Percentiles rank a stretch among this genome's conserved stretches.
phyloP scores from a whole-genome alignment of 768 basidiomycete species.

The Phlegmacium glaucopus region DNA sequence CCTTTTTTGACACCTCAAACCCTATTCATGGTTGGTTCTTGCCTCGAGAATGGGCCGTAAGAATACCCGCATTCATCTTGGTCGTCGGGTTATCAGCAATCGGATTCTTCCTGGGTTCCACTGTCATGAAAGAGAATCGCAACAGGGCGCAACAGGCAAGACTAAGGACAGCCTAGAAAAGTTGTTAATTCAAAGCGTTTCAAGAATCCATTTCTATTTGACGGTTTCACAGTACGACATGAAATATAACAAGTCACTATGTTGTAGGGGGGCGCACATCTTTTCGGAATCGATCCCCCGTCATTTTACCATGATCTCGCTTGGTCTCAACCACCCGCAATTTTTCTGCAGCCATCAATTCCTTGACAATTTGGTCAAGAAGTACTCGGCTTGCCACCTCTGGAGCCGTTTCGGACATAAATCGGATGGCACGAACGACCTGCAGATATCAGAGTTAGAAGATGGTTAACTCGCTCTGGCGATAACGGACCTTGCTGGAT shows the following conservation, averaged over 20 bases:
- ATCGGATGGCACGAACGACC: conserved; percentile 53
- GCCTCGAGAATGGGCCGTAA: conserved; percentile 87
- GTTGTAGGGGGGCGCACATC: conserved; percentile 8
- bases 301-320: conserved; percentile 25
- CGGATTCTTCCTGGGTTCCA: conserved; percentile 74
- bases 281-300: conserved; percentile 14
- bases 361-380: conserved; percentile 56
- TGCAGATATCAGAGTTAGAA: conserved; percentile 19
- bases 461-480: background rate
- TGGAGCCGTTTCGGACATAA: conserved; percentile 47
- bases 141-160: conserved; percentile 65
- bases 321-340: conserved; percentile 48
- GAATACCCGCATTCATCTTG: conserved; percentile 80
- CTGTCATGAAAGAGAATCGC: conserved; percentile 70
- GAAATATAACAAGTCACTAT: background rate
- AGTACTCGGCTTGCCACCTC: conserved; percentile 43
- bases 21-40: conserved; percentile 81
- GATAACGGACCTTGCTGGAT: conserved; percentile 42
- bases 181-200: background rate
- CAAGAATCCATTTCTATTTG: background rate
- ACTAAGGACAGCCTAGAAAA: conserved; percentile 52
- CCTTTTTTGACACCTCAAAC: conserved; percentile 77
- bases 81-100: conserved; percentile 79
- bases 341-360: conserved; percentile 69
- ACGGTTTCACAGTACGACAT: no score